Evolutionary conservation across 306 rosid genomes (phyloP), one percentile per base, ranked within the genome.

Genomic region (Urtica urens): DNA sequence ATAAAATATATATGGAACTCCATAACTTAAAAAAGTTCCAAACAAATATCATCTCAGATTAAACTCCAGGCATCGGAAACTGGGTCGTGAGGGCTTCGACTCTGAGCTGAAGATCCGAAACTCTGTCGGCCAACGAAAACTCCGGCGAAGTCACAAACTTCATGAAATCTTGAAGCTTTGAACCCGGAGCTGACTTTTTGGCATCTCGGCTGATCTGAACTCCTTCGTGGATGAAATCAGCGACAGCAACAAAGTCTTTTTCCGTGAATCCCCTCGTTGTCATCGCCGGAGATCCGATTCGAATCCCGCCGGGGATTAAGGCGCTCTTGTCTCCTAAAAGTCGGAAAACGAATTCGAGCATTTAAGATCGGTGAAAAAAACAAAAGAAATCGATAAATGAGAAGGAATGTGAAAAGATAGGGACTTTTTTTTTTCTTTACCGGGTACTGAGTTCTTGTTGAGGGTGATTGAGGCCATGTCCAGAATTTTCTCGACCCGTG

Each of bases 251-350:
- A 39, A 90, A 90, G n/a, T 84, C 87, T 59, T 65, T 74, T 75
- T 77, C 92, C 1, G 73, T 62, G 55, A 90, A 72, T 68, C 97
- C 95, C 58, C 97, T 76, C 11, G 95, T 90, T 35, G 95, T 84
- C 97, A 90, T 84, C 24, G 97, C 97, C 29, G 97, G 97, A 10
- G 97, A 61, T 12, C 97, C 97, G 1, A 90, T 90, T 60, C 97
- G 97, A 40, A 90, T 90, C 48, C 97, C 97, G 13, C 97, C 97
- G 0, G 95, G 97, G 51, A 88, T 83, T 25, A 77, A 64, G 46
- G 95, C 97, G 28, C 95, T 90, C 64, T 75, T 90, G 26, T 90
- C 97, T 24, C 97, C 97, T 88, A 39, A 46, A 43, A 30, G 49
- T 53, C 34, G 40, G 46, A 43, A 28, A 28, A 28, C 33, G 10